Evolutionary conservation across 1,284 basidiomycete species (phyloP).

Genomic region (Malassezia restricta): DNA sequence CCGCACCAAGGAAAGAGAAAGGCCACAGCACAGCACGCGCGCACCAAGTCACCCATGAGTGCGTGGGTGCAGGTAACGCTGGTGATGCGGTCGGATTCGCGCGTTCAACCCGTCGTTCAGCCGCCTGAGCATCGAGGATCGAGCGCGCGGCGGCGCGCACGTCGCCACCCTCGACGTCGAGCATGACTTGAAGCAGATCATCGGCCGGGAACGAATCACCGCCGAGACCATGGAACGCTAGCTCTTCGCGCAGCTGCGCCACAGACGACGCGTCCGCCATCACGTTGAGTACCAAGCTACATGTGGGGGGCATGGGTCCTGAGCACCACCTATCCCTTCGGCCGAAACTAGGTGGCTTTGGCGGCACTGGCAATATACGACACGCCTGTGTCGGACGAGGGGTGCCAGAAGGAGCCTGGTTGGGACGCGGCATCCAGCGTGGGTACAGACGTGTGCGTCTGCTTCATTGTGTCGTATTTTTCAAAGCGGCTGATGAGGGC

Average conservation of each 20-base stretch:
- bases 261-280: background rate
- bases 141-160: background rate
- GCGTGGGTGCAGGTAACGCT: background rate
- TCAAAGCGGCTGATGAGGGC: constrained; percentile 4
- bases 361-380: background rate
- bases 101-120: constrained; percentile 1
- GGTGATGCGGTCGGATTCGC: background rate
- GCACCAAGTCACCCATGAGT: background rate
- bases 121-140: constrained; percentile 9
- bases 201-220: background rate
- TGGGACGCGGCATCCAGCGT: background rate
- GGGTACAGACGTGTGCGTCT: background rate
- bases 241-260: constrained; percentile 3
- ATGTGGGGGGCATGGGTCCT: too few species aligned
- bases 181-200: constrained; percentile 7
- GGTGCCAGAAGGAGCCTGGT: constrained; percentile 7
- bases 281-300: background rate
- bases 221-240: background rate
- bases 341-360: constrained; percentile 4
- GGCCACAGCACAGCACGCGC: constrained; percentile 6
- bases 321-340: background rate
- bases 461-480: background rate
- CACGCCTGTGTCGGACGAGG: background rate
- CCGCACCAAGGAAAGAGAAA: background rate
- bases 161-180: constrained; percentile 7